Base-by-base conservation (phyloP, 2,329 filamentous ascomycete species). In the Calonectria crousiana region DNA sequence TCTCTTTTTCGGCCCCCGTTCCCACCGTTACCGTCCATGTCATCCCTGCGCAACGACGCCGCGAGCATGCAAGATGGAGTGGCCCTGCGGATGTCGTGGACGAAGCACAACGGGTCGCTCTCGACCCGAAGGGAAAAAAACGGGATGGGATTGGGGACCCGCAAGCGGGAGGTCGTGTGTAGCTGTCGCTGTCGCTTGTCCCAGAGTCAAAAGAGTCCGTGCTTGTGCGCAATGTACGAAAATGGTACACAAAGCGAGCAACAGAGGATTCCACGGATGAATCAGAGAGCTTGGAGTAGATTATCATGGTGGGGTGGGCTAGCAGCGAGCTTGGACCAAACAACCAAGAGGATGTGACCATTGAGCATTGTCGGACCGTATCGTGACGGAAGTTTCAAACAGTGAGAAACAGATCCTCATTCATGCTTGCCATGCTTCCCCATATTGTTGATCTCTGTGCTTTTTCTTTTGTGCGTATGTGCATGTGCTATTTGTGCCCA, bases 11-110 rank as follows among this genome's bases (percentile, higher is more conserved):
- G 38, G 38, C n/a, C 36, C 34, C 52, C 28, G 51, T 49, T 62
- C 34, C 65, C 64, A 23, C 66, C 58, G 71, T 58, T 51, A 60
- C 66, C 28, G 49, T 66, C 51, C 66, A 56, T 64, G 26, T 49
- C 58, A 67, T 64, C 67, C 62, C 72, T 74, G 72, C 72, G 60
- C 58, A 53, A 73, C 67, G 67, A 18, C 20, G 41, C 62, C 56
- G 66, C 34, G 52, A 38, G 71, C 67, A 74, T 74, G 72, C 72
- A 56, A 74, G 67, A 67, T 71, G 58, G 67, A 71, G 67, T 71
- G 72, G 72, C 62, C 32, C 52, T 67, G 60, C 23, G 41, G 36
- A 64, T 36, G 71, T 73, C 71, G 71, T 74, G 67, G 71, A 73
- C 67, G 67, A 66, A 66, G 66, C 67, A 65, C 58, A 73, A 44